Percentiles rank a stretch among this genome's conserved stretches.
Conservation (phyloP, 2,329 filamentous ascomycete genomes). For the Scedosporium apiospermum region DNA sequence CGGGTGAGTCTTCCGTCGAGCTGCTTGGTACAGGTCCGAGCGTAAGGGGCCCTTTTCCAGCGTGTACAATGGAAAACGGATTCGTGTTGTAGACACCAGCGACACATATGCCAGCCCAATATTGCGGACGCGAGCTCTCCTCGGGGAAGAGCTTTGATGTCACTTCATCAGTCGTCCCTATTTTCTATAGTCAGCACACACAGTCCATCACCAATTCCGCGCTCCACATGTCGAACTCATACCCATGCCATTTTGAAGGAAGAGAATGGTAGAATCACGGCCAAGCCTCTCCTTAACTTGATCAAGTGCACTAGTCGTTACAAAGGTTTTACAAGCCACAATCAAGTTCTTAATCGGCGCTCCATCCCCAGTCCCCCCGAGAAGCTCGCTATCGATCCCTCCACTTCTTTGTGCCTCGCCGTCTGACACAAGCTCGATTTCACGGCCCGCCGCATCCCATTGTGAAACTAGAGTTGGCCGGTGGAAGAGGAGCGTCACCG, state of each 20-base stretch:
- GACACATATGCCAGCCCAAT: constrained; percentile 3
- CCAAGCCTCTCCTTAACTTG: not conserved
- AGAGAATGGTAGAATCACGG: not conserved
- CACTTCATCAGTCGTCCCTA: constrained; percentile 2
- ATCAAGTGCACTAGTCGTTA: not conserved
- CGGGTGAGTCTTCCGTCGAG: constrained; percentile 1
- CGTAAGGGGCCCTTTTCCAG: constrained; percentile 36
- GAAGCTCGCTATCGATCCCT: constrained; percentile 43
- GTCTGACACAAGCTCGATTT: constrained; percentile 31
- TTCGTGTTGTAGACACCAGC: constrained; percentile 17
- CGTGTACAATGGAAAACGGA: constrained; percentile 41
- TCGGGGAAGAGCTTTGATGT: not conserved
- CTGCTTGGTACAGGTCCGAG: constrained; percentile 36
- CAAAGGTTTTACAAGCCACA: constrained; percentile 5
- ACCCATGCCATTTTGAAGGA: constrained; percentile 7
- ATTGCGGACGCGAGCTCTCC: not conserved
- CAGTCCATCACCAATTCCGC: not conserved
- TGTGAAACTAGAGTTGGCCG: constrained; percentile 36
- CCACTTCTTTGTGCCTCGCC: constrained; percentile 20
- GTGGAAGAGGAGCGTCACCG: constrained; percentile 74
- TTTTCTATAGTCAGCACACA: not conserved
- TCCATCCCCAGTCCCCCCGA: constrained; percentile 27
- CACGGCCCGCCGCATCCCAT: constrained; percentile 33
- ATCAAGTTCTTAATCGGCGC: not conserved
- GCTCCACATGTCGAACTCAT: not conserved